Base-by-base conservation (phyloP, 371 early-diverging fungal genomes). In the Fennellomyces sp. region DNA sequence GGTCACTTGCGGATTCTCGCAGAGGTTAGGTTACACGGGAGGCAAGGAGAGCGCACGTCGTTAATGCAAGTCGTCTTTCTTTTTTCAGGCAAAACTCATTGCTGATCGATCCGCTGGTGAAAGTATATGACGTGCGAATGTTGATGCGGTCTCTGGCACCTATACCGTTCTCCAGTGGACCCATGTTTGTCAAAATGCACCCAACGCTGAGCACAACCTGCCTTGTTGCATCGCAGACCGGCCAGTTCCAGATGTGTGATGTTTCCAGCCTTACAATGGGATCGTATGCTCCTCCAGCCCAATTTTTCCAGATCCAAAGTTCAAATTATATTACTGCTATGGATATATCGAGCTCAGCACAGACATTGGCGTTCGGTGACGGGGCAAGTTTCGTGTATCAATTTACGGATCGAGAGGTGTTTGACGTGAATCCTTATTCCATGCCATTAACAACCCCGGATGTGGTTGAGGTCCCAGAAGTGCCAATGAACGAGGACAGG, bases 61-160 rank as follows among this genome's bases (percentile, higher is more conserved):
- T 39, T 39, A 11, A 45, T 28, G 27, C n/a, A n/a, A n/a, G n/a
- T n/a, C n/a, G n/a, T n/a, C n/a, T n/a, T n/a, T n/a, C 48, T 30
- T 10, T 41, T 31, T 25, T 8, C 33, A 81, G 88, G 52, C 83
- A 85, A 64, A 85, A 86, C 5, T 78, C 78, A 0, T 62, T 88
- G 27, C 78, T 88, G 36, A 83, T 86, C 66, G 94, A 94, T 70
- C 90, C 90, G 11, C 60, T 89, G 29, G 90, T 96, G 31, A 90
- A 90, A 71, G 80, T 96, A 11, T 97, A 87, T 59, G 97, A 96
- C 63, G 81, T 92, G 25, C 79, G 95, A 30, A 91, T 88, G 57
- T 58, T 76, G 27, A 78, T 88, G 65, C 78, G 84, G 30, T 82
- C 89, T 2, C 64, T 94, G 13, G 84, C 86, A 3, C 91, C 90